Percentiles rank a stretch among this genome's conserved stretches.
phyloP scores from a whole-genome alignment of 2,329 filamentous ascomycete species.

The Epichloe glyceriae region DNA sequence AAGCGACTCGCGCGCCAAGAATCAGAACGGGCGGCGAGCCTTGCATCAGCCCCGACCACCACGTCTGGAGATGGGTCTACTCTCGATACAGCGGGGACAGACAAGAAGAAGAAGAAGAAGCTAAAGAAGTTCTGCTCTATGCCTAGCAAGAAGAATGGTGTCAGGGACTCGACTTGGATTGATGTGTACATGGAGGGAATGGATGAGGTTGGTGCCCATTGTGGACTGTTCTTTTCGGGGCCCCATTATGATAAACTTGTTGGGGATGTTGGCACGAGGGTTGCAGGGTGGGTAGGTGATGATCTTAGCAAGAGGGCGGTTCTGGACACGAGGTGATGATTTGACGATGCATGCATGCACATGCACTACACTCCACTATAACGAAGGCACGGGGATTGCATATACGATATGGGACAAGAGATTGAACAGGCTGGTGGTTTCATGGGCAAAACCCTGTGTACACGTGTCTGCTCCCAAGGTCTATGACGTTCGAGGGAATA shows the following conservation, averaged over 20 bases:
- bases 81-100: neutral
- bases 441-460: too few species aligned
- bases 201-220: constrained; percentile 78
- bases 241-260: constrained; percentile 65
- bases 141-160: constrained; percentile 40
- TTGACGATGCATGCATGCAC: neutral
- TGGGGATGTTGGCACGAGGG: constrained; percentile 55
- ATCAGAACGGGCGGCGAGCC: constrained; percentile 4
- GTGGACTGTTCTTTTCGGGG: constrained; percentile 63
- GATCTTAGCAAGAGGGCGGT: constrained; percentile 35
- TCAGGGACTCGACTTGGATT: constrained; percentile 60
- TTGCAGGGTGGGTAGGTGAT: constrained; percentile 58
- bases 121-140: constrained; percentile 70
- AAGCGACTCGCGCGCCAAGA: constrained; percentile 16
- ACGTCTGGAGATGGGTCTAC: neutral
- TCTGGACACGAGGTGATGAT: constrained; percentile 10
- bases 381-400: too few species aligned
- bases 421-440: too few species aligned
- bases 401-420: too few species aligned
- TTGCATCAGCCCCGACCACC: neutral
- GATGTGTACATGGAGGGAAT: constrained; percentile 69
- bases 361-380: too few species aligned
- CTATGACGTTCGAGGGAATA: too few species aligned
- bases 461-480: too few species aligned
- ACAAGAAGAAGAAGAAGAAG: constrained; percentile 26